phyloP scores from a whole-genome alignment of 2,329 filamentous ascomycete genomes.

The Trichoderma harzianum region DNA sequence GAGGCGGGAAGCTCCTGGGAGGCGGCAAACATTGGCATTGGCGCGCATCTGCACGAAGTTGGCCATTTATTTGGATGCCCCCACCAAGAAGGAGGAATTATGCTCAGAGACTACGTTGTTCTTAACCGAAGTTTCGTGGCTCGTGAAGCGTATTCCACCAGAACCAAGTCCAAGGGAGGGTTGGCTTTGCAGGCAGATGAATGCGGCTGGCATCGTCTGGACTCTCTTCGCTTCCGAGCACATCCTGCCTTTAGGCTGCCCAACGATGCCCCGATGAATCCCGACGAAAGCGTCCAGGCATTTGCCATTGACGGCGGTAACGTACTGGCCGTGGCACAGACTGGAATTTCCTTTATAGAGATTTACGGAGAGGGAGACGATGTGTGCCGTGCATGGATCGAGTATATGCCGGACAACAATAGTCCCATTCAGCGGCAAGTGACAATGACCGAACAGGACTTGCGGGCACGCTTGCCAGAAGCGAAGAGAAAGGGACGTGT shows the following conservation, averaged over 20 bases:
- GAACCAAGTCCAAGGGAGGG: slow-evolving; percentile 79
- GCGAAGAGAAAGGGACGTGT: slow-evolving; percentile 69
- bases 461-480: slow-evolving; percentile 69
- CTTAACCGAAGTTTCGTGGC: slow-evolving; percentile 80
- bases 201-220: slow-evolving; percentile 86
- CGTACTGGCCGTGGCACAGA: slow-evolving; percentile 71
- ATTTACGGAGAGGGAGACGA: slow-evolving; percentile 78
- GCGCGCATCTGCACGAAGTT: slow-evolving; percentile 86
- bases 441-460: slow-evolving; percentile 68
- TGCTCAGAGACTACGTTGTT: slow-evolving; percentile 82
- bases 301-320: slow-evolving; percentile 79
- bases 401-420: slow-evolving; percentile 65
- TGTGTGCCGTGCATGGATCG: slow-evolving; percentile 75
- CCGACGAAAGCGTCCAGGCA: slow-evolving; percentile 77
- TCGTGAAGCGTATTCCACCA: slow-evolving; percentile 80
- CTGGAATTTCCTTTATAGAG: slow-evolving; percentile 83
- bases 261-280: slow-evolving; percentile 60
- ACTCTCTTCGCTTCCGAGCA: slow-evolving; percentile 81
- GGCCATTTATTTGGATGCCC: slow-evolving; percentile 89
- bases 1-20: slow-evolving; percentile 93
- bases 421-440: slow-evolving; percentile 67
- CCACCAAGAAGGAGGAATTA: slow-evolving; percentile 86
- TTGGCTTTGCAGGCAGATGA: slow-evolving; percentile 74
- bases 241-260: slow-evolving; percentile 88
- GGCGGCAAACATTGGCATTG: slow-evolving; percentile 89